Base-by-base conservation (phyloP, 257 asterid genomes). In the Jaltomata sinuosa region DNA sequence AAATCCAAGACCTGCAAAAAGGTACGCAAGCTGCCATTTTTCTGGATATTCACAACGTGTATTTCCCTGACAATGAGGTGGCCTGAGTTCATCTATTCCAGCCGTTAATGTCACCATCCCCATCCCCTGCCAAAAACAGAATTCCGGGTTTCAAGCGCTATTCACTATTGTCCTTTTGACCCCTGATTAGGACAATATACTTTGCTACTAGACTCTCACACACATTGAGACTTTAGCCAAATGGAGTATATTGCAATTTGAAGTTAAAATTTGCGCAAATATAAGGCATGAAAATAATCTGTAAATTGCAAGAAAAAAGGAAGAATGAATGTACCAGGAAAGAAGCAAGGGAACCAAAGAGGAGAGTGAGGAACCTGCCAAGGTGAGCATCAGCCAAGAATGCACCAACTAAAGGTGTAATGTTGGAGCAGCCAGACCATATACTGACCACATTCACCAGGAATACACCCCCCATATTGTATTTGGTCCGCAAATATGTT, bases 321-420 rank as follows among this genome's bases (percentile, higher is more conserved):
- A 69, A 74, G 81, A 84, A 32, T n/a, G 11, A 6, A 34, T 87
- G 15, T 91, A 94, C 98, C 92, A 89, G 34, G n/a, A 95, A 79
- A 14, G 96, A 85, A 52, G 86, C 84, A 55, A 90, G 21, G 45
- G 97, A 88, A 84, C 97, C 98, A 27, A 83, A 81, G 79, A 95
- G 91, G 68, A 95, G 97, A 12, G 98, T 95, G 6, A 88, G 93
- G 71, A 90, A 95, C 21, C 94, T 85, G 49, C 98, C 98, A 12
- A 92, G 82, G 86, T 85, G 78, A 1, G 84, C 95, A 82, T 95
- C 98, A 6, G 98, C 93, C 79, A 89, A 49, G 27, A 92, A 45
- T 5, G 98, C 98, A 29, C 98, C 98, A 0, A 87, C 90, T 1
- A 95, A 86, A 21, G 97, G 90, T 1, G 94, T 81, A 19, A 93